A percentile compares a stretch with the other conserved stretches of the same genome.
phyloP scores from a whole-genome alignment of 163 green algal species.

The Chloroidium sp. region DNA sequence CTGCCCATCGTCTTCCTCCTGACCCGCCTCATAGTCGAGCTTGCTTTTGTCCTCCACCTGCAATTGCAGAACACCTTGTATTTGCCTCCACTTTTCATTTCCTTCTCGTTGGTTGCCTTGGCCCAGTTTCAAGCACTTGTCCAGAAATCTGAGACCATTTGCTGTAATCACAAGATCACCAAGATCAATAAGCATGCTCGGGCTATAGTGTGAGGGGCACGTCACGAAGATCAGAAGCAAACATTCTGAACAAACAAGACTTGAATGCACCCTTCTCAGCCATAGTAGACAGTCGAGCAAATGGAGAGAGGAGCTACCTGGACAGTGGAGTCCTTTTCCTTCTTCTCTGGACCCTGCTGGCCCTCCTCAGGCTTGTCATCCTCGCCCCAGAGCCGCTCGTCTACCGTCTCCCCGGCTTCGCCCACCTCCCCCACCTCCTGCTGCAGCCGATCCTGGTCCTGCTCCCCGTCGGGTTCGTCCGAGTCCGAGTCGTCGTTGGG shows the following conservation, averaged over 20 bases:
- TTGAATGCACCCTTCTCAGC: too few relatives aligned
- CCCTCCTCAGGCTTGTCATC: constrained; percentile 62
- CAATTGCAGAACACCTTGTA: neutral
- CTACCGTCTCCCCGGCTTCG: constrained; percentile 63
- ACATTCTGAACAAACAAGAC: too few relatives aligned
- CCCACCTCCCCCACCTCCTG: constrained; percentile 89
- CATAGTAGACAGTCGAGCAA: too few relatives aligned
- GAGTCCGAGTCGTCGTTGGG: constrained; percentile 19
- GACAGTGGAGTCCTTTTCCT: constrained; percentile 21
- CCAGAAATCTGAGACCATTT: too few relatives aligned
- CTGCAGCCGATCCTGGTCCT: constrained; percentile 46
- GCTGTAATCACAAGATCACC: too few relatives aligned
- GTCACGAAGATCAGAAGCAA: too few relatives aligned
- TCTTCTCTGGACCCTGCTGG: constrained; percentile 30
- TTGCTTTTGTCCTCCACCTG: constrained; percentile 74
- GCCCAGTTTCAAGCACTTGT: too few relatives aligned
- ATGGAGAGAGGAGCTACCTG: constrained; percentile 1
- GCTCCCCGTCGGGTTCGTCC: constrained; percentile 49
- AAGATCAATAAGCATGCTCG: too few relatives aligned
- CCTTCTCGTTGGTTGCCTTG: too few relatives aligned
- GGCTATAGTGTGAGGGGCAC: too few relatives aligned
- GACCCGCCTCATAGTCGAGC: constrained; percentile 62
- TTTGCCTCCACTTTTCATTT: too few relatives aligned
- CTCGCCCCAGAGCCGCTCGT: constrained; percentile 86
- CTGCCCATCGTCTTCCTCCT: constrained; percentile 30